Percentiles rank a stretch among this genome's conserved stretches.
phyloP scores from a whole-genome alignment of 805 yeast species.

The Lachancea quebecensis region DNA sequence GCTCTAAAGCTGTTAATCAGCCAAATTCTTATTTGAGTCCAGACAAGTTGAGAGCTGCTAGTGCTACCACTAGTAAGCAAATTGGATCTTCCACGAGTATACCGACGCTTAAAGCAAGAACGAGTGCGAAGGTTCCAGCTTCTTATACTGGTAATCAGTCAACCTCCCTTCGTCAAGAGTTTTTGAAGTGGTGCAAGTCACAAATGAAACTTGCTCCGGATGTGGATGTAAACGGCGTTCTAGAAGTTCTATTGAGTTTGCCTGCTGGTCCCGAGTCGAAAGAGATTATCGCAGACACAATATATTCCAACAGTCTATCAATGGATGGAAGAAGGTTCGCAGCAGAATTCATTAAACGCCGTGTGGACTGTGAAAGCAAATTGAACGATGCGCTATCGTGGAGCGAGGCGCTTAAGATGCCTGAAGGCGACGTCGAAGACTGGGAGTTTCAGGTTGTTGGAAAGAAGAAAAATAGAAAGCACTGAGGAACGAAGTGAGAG shows the following conservation, averaged over 20 bases:
- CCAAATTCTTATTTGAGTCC: constrained; percentile 26
- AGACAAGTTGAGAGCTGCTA: constrained; percentile 31
- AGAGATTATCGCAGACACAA: constrained; percentile 86
- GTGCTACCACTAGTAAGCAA: constrained; percentile 15
- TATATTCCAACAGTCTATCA: constrained; percentile 78
- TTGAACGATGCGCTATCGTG: constrained; percentile 51
- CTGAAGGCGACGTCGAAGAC: constrained; percentile 40
- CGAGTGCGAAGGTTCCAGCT: constrained; percentile 13
- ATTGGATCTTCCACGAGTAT: constrained; percentile 27
- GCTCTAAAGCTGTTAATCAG: constrained; percentile 13
- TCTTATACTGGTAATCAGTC: constrained; percentile 28
- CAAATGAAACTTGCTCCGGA: constrained; percentile 64
- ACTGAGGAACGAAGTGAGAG: constrained; percentile 10
- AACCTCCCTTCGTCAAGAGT: constrained; percentile 49
- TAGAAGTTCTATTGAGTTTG: constrained; percentile 71
- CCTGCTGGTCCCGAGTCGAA: constrained; percentile 70
- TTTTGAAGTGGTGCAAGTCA: constrained; percentile 64
- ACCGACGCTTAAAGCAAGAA: constrained; percentile 23
- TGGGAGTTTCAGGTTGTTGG: constrained; percentile 63
- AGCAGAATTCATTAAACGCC: constrained; percentile 74
- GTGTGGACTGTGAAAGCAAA: constrained; percentile 59
- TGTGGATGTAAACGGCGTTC: constrained; percentile 70
- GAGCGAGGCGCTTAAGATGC: constrained; percentile 58
- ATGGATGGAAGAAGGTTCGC: constrained; percentile 96
- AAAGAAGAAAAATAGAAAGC: constrained; percentile 49